Percentiles rank a stretch among this genome's conserved stretches.
Conservation (phyloP, 176 grass and related monocot genomes). For the Triticum urartu region DNA sequence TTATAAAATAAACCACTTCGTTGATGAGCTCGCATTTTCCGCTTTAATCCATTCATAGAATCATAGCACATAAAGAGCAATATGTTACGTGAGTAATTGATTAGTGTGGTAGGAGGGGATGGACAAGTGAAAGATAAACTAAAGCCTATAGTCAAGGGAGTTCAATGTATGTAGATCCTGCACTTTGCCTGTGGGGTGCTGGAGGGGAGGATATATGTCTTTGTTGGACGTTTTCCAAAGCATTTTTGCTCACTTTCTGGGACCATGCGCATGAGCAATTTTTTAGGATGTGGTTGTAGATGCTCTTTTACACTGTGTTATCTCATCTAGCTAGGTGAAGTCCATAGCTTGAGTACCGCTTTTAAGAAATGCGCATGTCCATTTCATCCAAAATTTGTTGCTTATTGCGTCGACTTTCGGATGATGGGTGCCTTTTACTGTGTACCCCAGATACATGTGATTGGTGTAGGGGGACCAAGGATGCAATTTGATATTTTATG, state of each 20-base stretch:
- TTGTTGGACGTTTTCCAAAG: not conserved
- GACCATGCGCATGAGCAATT: slow-evolving; percentile 20
- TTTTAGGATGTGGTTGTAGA: slow-evolving; percentile 13
- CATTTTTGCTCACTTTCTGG: slow-evolving; percentile 25
- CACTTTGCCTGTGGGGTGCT: slow-evolving; percentile 22
- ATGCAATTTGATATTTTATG: slow-evolving; percentile 8
- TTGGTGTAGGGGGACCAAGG: slow-evolving; percentile 26
- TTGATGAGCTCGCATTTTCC: slow-evolving; percentile 27
- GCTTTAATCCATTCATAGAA: slow-evolving; percentile 25
- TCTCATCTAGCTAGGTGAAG: slow-evolving; percentile 27
- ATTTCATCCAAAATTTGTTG: slow-evolving; percentile 30
- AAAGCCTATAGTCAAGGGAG: slow-evolving; percentile 27
- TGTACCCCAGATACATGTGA: slow-evolving; percentile 25
- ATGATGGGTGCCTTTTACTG: slow-evolving; percentile 14
- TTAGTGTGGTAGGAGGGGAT: slow-evolving; percentile 39
- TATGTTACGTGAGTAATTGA: slow-evolving; percentile 15
- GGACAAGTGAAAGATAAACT: slow-evolving; percentile 17
- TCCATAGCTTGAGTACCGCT: slow-evolving; percentile 15
- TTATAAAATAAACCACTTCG: slow-evolving; percentile 38
- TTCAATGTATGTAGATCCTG: slow-evolving; percentile 37
- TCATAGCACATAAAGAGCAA: slow-evolving; percentile 32
- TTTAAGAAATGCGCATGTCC: slow-evolving; percentile 28
- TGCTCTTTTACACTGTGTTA: slow-evolving; percentile 12
- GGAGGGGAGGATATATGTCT: slow-evolving; percentile 16
- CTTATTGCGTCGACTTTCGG: slow-evolving; percentile 7